A percentile compares a stretch with the other conserved stretches of the same genome.
Conservation (phyloP, 2,329 filamentous ascomycete genomes). For the Phyllachora maydis region DNA sequence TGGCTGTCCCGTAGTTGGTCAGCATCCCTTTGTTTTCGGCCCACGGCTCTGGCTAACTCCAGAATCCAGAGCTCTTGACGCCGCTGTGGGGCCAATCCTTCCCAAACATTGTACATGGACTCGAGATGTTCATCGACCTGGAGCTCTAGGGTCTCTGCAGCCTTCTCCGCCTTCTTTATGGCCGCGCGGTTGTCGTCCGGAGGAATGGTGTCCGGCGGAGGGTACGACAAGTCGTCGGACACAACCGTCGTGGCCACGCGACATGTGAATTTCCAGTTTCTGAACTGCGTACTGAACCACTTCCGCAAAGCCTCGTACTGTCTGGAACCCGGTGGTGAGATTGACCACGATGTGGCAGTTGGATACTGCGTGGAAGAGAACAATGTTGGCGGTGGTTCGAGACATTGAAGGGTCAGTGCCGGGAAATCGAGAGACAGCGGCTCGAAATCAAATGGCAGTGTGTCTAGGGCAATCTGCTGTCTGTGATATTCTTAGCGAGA, state of each 20-base stretch:
- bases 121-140: constrained; percentile 56
- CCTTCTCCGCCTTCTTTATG: constrained; percentile 24
- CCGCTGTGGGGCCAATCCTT: constrained; percentile 32
- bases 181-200: constrained; percentile 22
- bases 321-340: constrained; percentile 50
- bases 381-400: constrained; percentile 62
- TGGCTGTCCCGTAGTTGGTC: constrained; percentile 28
- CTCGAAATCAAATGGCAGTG: constrained; percentile 57
- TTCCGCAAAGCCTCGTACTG: constrained; percentile 53
- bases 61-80: constrained; percentile 39
- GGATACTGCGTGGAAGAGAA: constrained; percentile 66
- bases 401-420: constrained; percentile 60
- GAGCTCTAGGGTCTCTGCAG: constrained; percentile 40
- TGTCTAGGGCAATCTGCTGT: constrained; percentile 30
- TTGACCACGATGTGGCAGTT: constrained; percentile 61
- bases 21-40: constrained; percentile 32
- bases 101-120: constrained; percentile 64
- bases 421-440: constrained; percentile 73
- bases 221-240: constrained; percentile 28
- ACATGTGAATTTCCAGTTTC: constrained; percentile 37
- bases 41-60: constrained; percentile 38
- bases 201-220: constrained; percentile 16
- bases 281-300: constrained; percentile 47
- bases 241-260: constrained; percentile 25
- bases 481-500: constrained; percentile 12